Evolutionary conservation across 2,329 filamentous ascomycete genomes (phyloP), one percentile per base, ranked within the genome.

Genomic region (Didymella glomerata): DNA sequence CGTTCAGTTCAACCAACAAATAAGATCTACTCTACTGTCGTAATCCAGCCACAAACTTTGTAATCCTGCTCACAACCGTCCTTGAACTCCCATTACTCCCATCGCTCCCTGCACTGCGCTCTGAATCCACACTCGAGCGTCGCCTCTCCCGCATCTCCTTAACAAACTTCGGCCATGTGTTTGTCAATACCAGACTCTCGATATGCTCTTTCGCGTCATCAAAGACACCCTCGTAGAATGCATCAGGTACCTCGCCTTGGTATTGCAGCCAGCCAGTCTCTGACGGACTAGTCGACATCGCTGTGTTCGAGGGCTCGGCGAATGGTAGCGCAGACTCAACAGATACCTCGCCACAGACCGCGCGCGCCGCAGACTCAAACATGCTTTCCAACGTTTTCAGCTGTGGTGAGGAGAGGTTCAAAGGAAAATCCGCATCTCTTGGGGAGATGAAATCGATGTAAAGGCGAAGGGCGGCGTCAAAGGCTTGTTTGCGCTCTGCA

Each of bases 141-240:
- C 48, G 54, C 20, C 32, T 28, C 42, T 40, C 38, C 38, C 49
- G 51, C 51, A 63, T 61, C 51, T 58, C 53, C 6, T 40, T 22
- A 16, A 67, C 64, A 41, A 67, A 67, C 55, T 63, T 65, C 4
- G 64, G 64, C 64, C 62, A 67, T 40, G 62, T 65, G 16, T 67
- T 67, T 4, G 45, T 57, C 53, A 67, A 24, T 24, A 67, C 60
- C 4, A 67, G 46, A 20, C 42, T 28, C 53, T 63, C 60, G 4
- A 65, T 27, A 44, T 65, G 60, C 5, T 24, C n/a, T 45, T 54
- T 27, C 9, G 50, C 50, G 8, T 54, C 55, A 27, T 65, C 57
- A 32, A 67, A 65, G 0, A 65, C 55, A 1, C 14, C n/a, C 2
- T 24, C n/a, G 3, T 40, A 32, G 18, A 66, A 66, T n/a, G 2